Conservation (phyloP, 1,284 basidiomycete species). For the Pholiota adiposa region DNA sequence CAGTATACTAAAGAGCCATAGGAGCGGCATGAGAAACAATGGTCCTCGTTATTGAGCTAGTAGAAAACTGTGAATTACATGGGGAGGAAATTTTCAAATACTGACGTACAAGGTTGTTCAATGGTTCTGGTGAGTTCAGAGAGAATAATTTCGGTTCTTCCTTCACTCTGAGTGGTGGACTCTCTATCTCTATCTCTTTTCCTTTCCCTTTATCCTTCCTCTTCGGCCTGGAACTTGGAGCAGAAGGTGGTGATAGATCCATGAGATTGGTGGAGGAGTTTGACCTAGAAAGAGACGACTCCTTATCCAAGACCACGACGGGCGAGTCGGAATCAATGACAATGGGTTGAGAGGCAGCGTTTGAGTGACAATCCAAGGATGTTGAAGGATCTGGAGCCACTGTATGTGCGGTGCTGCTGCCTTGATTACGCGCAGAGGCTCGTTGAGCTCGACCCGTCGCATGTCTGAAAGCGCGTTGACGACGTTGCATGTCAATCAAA, state of each 20-base stretch:
- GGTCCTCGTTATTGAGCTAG: slow-evolving; percentile 87
- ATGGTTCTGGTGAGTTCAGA: slow-evolving; percentile 56
- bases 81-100: slow-evolving; percentile 25
- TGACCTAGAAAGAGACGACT: slow-evolving; percentile 58
- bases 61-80: slow-evolving; percentile 24
- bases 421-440: slow-evolving; percentile 71
- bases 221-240: slow-evolving; percentile 39
- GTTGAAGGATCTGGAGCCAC: slow-evolving; percentile 38
- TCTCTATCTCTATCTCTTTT: slow-evolving; percentile 57
- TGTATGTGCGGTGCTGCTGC: slow-evolving; percentile 41
- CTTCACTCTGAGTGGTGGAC: slow-evolving; percentile 57
- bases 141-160: slow-evolving; percentile 64
- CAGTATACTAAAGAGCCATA: slow-evolving; percentile 89
- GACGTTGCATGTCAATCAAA: slow-evolving; percentile 1
- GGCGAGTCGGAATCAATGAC: slow-evolving; percentile 52
- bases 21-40: slow-evolving; percentile 90
- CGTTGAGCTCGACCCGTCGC: slow-evolving; percentile 72
- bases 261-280: slow-evolving; percentile 57
- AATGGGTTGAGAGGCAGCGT: slow-evolving; percentile 42
- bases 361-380: slow-evolving; percentile 40
- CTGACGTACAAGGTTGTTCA: slow-evolving; percentile 46
- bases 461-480: slow-evolving; percentile 39
- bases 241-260: slow-evolving; percentile 38
- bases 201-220: slow-evolving; percentile 73
- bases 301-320: slow-evolving; percentile 47